phyloP scores from a whole-genome alignment of 75 land plant genomes.

The Pinus albicaulis region DNA sequence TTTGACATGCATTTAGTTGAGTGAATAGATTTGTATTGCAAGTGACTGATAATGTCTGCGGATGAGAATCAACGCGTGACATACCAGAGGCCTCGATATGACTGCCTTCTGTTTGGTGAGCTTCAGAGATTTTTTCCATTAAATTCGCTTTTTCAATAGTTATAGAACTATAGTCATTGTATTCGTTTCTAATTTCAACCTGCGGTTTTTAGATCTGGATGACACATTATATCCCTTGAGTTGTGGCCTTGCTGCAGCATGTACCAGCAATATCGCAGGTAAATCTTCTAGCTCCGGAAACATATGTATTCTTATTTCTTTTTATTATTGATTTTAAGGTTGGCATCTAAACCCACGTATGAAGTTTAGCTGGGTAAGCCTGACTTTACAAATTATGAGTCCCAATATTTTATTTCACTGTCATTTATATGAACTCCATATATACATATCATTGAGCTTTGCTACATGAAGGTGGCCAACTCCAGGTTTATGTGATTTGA shows the following conservation, averaged over 20 bases:
- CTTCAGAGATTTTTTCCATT: neutral
- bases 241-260: conserved; percentile 59
- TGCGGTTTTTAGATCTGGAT: conserved; percentile 55
- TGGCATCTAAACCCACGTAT: neutral
- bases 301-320: neutral
- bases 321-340: neutral
- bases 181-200: too few species aligned
- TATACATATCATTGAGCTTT: too few species aligned
- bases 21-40: too few species aligned
- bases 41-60: neutral
- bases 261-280: conserved; percentile 74
- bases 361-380: neutral
- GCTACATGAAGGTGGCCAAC: too few species aligned
- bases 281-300: conserved; percentile 5
- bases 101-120: conserved; percentile 6
- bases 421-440: too few species aligned
- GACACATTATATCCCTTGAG: conserved; percentile 83
- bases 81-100: conserved; percentile 1
- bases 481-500: too few species aligned
- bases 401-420: too few species aligned
- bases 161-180: too few species aligned
- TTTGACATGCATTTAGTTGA: too few species aligned
- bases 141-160: too few species aligned
- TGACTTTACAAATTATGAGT: too few species aligned
- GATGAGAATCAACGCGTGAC: neutral